Evolutionary conservation across 805 yeast species (phyloP), one percentile per base, ranked within the genome.

Genomic region (Saturnispora besseyi): DNA sequence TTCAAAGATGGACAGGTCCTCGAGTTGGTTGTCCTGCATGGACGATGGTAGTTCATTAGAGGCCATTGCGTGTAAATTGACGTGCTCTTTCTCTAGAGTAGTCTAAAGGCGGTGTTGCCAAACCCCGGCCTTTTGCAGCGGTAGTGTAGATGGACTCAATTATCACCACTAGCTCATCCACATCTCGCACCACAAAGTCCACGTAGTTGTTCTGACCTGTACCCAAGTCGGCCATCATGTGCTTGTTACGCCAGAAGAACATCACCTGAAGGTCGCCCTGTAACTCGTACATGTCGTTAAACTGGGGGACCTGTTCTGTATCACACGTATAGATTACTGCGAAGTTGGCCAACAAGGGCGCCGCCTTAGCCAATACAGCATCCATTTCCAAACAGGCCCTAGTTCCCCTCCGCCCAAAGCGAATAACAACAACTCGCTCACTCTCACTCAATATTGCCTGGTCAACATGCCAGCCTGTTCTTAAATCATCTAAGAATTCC

Each of bases 171-270:
- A 93, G 67, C 57, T 89, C 97, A 63, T 91, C 96, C 53, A 84
- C 82, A 62, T 87, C 87, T 40, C 78, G 81, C 22, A 84, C 63
- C 11, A 79, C 74, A 66, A 91, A 91, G 61, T 88, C 89, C 70
- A 93, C 71, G 72, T 93, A 91, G 72, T 93, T 93, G 67, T 93
- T 93, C 63, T 93, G 89, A 31, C 99, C 99, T 0, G 98, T 93
- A 2, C 99, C 99, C 65, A 90, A 89, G 71, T 93, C 99, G 67
- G 96, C 87, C 95, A 93, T 81, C 95, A 91, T 90, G 65, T 91
- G 98, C 64, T 88, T 85, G 68, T 91, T 91, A 46, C 95, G 72
- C 68, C 77, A 88, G 65, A 93, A 91, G 62, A 91, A 90, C 98
- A 93, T 93, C 47, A 93, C 73, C 41, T 96, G 82, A 74, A 87